A percentile compares a stretch with the other conserved stretches of the same genome.
These are phyloP conservation scores for Metarhizium humberi DNA, from an alignment of 2,329 filamentous ascomycete species.

Conservation along the genomic window DNA sequence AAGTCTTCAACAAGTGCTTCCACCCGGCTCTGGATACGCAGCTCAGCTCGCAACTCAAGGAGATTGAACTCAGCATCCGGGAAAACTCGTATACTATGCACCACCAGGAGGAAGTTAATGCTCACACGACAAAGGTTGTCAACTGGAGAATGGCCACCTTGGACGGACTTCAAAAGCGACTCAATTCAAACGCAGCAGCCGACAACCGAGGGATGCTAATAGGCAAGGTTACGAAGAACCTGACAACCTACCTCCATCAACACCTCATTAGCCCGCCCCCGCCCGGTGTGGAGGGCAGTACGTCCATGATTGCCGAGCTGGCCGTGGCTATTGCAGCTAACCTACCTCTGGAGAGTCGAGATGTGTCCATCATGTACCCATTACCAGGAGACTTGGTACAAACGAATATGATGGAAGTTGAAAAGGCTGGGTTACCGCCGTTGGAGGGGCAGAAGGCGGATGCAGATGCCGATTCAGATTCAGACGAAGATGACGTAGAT, in stretches of 20 bases:
- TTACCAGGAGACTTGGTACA: conserved; percentile 64
- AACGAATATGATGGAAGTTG: conserved; percentile 74
- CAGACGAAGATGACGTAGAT: conserved; percentile 30
- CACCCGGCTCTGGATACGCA: conserved; percentile 75
- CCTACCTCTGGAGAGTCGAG: conserved; percentile 80
- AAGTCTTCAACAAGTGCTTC: conserved; percentile 86
- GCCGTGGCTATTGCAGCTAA: conserved; percentile 80
- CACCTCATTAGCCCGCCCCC: conserved; percentile 70
- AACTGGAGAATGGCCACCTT: conserved; percentile 91
- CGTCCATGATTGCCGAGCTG: conserved; percentile 87
- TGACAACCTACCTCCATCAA: conserved; percentile 61
- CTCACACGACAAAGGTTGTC: conserved; percentile 76
- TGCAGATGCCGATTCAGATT: conserved; percentile 20
- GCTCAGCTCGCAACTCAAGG: conserved; percentile 72
- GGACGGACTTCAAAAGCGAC: conserved; percentile 69
- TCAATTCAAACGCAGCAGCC: conserved; percentile 56
- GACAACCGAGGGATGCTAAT: conserved; percentile 62
- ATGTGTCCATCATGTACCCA: conserved; percentile 81
- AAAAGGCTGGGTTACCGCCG: conserved; percentile 59
- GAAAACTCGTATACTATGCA: conserved; percentile 62
- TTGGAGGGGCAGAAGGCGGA: conserved; percentile 38
- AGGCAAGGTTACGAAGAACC: conserved; percentile 56
- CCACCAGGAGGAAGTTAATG: conserved; percentile 82
- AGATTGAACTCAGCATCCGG: conserved; percentile 81
- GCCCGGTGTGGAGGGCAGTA: conserved; percentile 74